phyloP scores from a whole-genome alignment of 2,329 filamentous ascomycete species.

The Basipetospora chlamydospora region DNA sequence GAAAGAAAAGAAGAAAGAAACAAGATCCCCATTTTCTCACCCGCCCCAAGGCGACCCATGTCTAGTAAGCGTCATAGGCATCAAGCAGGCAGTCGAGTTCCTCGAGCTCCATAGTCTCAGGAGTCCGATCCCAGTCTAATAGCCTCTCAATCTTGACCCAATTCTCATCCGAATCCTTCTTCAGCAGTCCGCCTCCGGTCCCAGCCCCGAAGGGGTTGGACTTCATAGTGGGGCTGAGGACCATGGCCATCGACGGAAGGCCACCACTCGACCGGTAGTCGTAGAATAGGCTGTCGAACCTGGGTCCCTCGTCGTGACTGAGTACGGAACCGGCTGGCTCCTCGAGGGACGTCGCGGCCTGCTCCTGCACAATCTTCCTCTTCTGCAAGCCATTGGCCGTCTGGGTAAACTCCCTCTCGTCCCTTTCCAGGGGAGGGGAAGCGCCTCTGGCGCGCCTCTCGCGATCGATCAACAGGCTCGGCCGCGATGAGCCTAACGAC shows the following conservation, averaged over 20 bases:
- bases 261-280: conserved; percentile 5
- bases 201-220: conserved; percentile 11
- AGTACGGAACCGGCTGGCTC: conserved; percentile 20
- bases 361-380: conserved; percentile 38
- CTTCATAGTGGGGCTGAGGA: conserved; percentile 34
- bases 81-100: conserved; percentile 83
- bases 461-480: conserved; percentile 18
- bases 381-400: conserved; percentile 75
- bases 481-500: conserved; percentile 46
- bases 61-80: too few species aligned
- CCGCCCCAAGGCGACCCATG: too few species aligned
- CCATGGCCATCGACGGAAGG: conserved; percentile 1
- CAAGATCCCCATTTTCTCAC: too few species aligned
- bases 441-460: conserved; percentile 43
- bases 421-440: conserved; percentile 79
- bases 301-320: conserved; percentile 25
- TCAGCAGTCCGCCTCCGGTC: conserved; percentile 13
- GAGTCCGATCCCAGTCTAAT: conserved; percentile 52
- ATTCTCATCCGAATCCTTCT: conserved; percentile 23
- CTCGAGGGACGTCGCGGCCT: conserved; percentile 2
- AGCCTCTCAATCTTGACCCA: conserved; percentile 26
- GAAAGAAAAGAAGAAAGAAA: too few species aligned
- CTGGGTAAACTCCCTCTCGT: conserved; percentile 93
- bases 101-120: conserved; percentile 81
- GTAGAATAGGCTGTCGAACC: conserved; percentile 9